A percentile compares a stretch with the other conserved stretches of the same genome.
Conservation (phyloP, 139 green algal genomes). For the Ettlia oleoabundans region DNA sequence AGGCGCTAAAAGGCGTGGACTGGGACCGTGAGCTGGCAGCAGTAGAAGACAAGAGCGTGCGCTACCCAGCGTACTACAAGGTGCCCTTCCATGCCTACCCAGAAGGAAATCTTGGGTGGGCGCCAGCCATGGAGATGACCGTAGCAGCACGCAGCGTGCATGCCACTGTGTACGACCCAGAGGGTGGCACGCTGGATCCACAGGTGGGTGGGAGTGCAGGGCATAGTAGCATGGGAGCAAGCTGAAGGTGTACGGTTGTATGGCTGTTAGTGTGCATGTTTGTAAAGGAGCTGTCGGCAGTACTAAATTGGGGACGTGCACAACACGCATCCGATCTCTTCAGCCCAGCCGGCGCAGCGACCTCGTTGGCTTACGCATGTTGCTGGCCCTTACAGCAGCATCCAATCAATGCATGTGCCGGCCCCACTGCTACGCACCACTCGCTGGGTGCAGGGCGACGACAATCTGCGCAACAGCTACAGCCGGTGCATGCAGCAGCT, state of each 20-base stretch:
- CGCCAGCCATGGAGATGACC: constrained; percentile 73
- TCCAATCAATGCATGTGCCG: not conserved
- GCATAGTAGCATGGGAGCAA: not conserved
- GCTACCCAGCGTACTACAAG: constrained; percentile 75
- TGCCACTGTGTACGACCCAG: constrained; percentile 68
- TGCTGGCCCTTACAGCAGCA: too few relatives aligned
- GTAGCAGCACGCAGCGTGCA: constrained; percentile 72
- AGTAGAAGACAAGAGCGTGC: constrained; percentile 35
- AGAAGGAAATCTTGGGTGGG: constrained; percentile 67
- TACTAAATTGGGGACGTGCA: not conserved
- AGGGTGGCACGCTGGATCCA: constrained; percentile 61
- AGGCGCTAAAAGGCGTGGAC: constrained; percentile 60
- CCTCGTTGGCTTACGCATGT: too few relatives aligned
- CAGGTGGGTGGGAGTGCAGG: not conserved
- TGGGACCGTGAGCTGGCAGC: constrained; percentile 58
- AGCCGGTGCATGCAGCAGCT: constrained; percentile 51
- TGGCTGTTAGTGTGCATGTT: too few relatives aligned
- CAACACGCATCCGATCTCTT: too few relatives aligned
- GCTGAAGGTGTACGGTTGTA: too few relatives aligned
- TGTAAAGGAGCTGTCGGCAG: too few relatives aligned
- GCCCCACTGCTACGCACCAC: not conserved
- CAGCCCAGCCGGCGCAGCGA: too few relatives aligned
- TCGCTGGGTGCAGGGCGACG: constrained; percentile 39
- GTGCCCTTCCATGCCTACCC: constrained; percentile 81
- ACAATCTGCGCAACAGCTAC: constrained; percentile 56